These are phyloP conservation scores for Fusarium sulawesiense DNA, from an alignment of 2,329 filamentous ascomycete species.

Conservation along the genomic window DNA sequence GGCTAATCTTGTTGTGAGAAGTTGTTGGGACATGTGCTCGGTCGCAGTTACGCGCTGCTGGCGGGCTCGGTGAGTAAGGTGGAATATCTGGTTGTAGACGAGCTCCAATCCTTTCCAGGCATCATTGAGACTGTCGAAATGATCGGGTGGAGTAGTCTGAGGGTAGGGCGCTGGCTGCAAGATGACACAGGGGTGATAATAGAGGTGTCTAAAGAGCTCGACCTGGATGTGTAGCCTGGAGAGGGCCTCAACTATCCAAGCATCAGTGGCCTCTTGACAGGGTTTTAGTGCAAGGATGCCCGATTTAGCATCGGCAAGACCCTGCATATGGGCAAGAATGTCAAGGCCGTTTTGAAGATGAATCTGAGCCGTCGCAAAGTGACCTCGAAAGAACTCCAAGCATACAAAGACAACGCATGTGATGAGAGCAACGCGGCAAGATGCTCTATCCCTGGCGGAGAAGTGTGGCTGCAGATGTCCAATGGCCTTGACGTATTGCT, in stretches of 20 bases:
- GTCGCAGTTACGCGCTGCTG: conserved; percentile 1
- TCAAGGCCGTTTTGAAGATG: conserved; percentile 35
- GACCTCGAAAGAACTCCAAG: conserved; percentile 34
- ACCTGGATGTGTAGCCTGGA: conserved; percentile 47
- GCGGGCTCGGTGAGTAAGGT: conserved; percentile 29
- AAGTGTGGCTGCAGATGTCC: conserved; percentile 51
- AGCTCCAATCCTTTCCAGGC: conserved; percentile 36
- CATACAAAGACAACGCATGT: conserved; percentile 41
- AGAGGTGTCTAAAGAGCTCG: conserved; percentile 40
- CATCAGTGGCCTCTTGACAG: conserved; percentile 50
- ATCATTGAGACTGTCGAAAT: conserved; percentile 29
- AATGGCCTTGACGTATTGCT: conserved; percentile 55
- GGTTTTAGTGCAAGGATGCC: conserved; percentile 20
- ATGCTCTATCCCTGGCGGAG: conserved; percentile 39
- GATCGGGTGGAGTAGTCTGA: background rate
- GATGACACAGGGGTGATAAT: conserved; percentile 27
- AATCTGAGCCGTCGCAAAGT: conserved; percentile 35
- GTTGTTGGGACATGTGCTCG: conserved; percentile 17
- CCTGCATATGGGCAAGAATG: conserved; percentile 52
- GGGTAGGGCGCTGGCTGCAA: conserved; percentile 9
- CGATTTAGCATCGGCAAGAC: conserved; percentile 49
- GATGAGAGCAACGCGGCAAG: conserved; percentile 53
- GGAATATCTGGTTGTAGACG: conserved; percentile 40
- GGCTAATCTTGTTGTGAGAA: conserved; percentile 28
- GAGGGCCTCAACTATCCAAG: conserved; percentile 58